Evolutionary conservation across 441 rosid genomes (phyloP).

Genomic region (Raphanus hybrid): DNA sequence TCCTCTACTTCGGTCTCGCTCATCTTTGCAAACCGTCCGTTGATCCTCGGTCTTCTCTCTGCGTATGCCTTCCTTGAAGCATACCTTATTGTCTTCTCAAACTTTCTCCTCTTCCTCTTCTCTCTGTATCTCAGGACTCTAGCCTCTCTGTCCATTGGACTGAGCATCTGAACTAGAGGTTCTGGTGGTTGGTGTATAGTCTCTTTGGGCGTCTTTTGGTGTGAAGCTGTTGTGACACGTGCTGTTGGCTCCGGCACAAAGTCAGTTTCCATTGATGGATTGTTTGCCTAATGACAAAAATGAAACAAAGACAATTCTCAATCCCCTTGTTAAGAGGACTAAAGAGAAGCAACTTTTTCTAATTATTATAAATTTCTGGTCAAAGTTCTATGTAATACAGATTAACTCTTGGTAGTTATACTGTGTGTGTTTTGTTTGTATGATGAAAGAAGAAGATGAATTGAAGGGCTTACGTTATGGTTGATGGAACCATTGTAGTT

Average conservation of each 20-base stretch:
- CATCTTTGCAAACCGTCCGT: slow-evolving; percentile 93
- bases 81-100: slow-evolving; percentile 94
- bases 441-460: slow-evolving; percentile 4
- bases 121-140: slow-evolving; percentile 92
- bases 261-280: slow-evolving; percentile 66
- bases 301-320: slow-evolving; percentile 35
- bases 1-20: slow-evolving; percentile 57
- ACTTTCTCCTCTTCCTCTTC: slow-evolving; percentile 84
- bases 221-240: slow-evolving; percentile 53
- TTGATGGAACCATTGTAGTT: slow-evolving; percentile 50
- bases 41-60: slow-evolving; percentile 87
- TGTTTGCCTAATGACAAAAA: slow-evolving; percentile 54
- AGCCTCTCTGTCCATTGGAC: slow-evolving; percentile 88
- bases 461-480: slow-evolving; percentile 33
- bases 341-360: slow-evolving; percentile 26
- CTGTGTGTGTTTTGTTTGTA: neutral
- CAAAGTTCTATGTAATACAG: neutral
- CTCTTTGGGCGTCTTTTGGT: slow-evolving; percentile 50
- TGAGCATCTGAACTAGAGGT: slow-evolving; percentile 57
- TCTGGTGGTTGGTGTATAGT: slow-evolving; percentile 59
- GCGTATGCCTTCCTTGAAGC: slow-evolving; percentile 98
- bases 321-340: slow-evolving; percentile 34
- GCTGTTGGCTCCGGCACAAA: slow-evolving; percentile 68
- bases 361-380: slow-evolving; percentile 1
- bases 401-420: neutral